phyloP scores from a whole-genome alignment of 2,329 filamentous ascomycete genomes.

The Stenocarpella maydis region DNA sequence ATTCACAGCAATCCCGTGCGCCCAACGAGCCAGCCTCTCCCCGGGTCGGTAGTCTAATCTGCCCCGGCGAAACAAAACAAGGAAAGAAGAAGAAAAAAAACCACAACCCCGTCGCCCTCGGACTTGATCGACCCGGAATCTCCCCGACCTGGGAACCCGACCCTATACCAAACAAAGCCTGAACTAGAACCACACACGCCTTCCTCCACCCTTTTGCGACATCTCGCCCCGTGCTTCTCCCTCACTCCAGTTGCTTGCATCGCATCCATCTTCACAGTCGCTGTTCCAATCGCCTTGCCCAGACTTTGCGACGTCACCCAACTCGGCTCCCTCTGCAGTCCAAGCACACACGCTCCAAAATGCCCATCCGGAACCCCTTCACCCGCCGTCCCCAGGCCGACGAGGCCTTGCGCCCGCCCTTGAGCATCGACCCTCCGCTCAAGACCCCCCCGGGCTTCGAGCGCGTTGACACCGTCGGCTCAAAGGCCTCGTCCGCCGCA shows the following conservation, averaged over 20 bases:
- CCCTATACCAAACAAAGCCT: slow-evolving; percentile 1
- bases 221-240: slow-evolving; percentile 3
- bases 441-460: slow-evolving; percentile 58
- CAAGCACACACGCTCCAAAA: slow-evolving; percentile 46
- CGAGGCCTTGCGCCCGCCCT: slow-evolving; percentile 60
- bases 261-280: neutral
- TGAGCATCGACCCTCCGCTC: slow-evolving; percentile 50
- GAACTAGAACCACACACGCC: slow-evolving; percentile 7
- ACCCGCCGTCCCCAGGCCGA: slow-evolving; percentile 61
- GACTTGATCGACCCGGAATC: slow-evolving; percentile 20
- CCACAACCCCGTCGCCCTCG: slow-evolving; percentile 2
- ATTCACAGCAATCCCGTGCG: slow-evolving; percentile 12
- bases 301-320: neutral
- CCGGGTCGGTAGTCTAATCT: slow-evolving; percentile 3
- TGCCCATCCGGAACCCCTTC: slow-evolving; percentile 80
- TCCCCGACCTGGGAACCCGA: slow-evolving; percentile 2
- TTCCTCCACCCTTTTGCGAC: neutral
- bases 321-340: neutral
- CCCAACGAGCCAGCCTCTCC: neutral
- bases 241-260: neutral
- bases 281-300: neutral
- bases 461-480: slow-evolving; percentile 68
- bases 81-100: too few species aligned
- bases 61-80: slow-evolving; percentile 13
- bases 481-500: slow-evolving; percentile 68